Conservation (phyloP, 225 moss, liverwort and hornwort genomes). For the Thuidium tamariscinum region DNA sequence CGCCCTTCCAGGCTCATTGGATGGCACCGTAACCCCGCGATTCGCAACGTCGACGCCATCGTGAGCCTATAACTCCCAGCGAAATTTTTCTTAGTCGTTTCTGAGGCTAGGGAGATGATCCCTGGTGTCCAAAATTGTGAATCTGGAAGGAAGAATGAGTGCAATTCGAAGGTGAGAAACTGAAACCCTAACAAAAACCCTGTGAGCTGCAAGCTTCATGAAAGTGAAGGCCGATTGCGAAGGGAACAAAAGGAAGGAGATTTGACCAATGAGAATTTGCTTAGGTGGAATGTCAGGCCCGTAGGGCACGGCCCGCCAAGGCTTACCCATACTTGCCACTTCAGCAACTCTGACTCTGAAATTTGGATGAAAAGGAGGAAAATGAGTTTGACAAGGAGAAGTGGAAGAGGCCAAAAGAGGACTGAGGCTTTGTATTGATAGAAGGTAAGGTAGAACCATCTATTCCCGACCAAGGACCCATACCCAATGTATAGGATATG, state of each 20-base stretch:
- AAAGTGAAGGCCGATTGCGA: neutral
- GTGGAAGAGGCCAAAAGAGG: neutral
- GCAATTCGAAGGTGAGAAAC: neutral
- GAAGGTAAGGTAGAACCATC: too few species aligned
- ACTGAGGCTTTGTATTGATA: neutral
- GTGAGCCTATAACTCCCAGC: neutral
- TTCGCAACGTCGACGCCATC: conserved; percentile 27
- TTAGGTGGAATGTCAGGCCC: neutral
- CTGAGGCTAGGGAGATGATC: too few species aligned
- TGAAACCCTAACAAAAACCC: neutral
- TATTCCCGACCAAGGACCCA: too few species aligned
- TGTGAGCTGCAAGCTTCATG: neutral
- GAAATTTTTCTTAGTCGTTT: too few species aligned
- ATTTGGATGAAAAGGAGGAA: neutral
- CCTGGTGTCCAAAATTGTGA: neutral
- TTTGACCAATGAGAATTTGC: neutral
- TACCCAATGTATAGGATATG: too few species aligned
- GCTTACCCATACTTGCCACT: neutral
- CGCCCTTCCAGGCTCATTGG: neutral
- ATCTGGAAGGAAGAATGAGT: neutral
- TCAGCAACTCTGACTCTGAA: neutral
- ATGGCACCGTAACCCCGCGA: neutral
- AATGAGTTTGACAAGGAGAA: neutral
- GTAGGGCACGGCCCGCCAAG: too few species aligned
- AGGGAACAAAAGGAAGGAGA: neutral